Conservation (phyloP, 208 protist species). For the Leishmania martiniquensis region DNA sequence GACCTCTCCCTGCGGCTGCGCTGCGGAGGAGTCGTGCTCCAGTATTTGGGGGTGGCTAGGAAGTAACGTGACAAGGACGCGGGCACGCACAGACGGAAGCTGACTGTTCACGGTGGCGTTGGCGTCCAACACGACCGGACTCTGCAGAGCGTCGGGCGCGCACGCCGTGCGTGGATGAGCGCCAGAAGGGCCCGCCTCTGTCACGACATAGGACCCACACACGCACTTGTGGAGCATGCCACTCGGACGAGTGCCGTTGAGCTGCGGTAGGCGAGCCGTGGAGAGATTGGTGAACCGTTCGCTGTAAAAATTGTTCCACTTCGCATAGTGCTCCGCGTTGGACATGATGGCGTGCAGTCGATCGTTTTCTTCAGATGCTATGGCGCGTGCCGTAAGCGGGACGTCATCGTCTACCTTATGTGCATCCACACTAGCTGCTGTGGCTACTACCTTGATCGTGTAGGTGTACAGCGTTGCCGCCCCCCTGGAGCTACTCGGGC, state of each 20-base stretch:
- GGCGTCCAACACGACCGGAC: not conserved
- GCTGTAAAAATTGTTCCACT: slow-evolving; percentile 40
- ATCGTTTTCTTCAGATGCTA: slow-evolving; percentile 1
- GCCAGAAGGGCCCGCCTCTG: not conserved
- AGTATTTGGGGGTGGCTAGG: slow-evolving; percentile 12
- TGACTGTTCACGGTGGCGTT: not conserved
- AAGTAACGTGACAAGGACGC: slow-evolving; percentile 23
- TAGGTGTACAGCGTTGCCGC: slow-evolving; percentile 9
- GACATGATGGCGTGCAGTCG: slow-evolving; percentile 1
- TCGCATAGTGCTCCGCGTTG: slow-evolving; percentile 29
- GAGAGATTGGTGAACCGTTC: slow-evolving; percentile 20
- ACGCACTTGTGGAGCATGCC: slow-evolving; percentile 4
- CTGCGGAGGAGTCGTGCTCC: too few species aligned
- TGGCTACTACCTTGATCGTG: not conserved
- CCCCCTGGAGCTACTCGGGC: not conserved
- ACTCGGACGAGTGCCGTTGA: too few species aligned
- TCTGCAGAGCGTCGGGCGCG: not conserved
- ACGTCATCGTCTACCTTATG: not conserved
- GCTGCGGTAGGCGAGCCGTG: not conserved
- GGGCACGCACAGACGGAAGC: not conserved
- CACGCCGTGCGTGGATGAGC: not conserved
- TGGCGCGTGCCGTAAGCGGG: not conserved
- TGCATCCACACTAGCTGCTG: not conserved
- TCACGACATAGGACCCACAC: slow-evolving; percentile 12
- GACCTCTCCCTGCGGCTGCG: too few species aligned